Percentiles rank a stretch among this genome's conserved stretches.
Evolutionary conservation across 495 filamentous ascomycete genomes (phyloP).

Genomic region (Aspergillus cavernicola): DNA sequence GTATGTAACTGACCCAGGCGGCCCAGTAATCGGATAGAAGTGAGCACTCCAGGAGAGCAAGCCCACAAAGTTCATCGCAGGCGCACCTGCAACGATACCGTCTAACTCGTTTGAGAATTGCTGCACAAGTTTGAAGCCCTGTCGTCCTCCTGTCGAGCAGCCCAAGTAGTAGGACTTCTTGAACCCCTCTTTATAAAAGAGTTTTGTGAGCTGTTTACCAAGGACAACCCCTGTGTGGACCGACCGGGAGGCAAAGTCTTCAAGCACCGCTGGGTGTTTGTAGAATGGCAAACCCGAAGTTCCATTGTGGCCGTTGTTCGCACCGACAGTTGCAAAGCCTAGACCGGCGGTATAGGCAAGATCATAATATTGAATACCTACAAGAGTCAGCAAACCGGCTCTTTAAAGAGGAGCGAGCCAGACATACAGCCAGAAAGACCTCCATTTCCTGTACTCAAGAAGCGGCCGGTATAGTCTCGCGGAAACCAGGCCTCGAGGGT

Average conservation of each 20-base stretch:
- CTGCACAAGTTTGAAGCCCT: conserved; percentile 50
- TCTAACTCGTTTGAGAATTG: conserved; percentile 57
- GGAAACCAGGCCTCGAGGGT: conserved; percentile 60
- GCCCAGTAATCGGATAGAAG: conserved; percentile 50
- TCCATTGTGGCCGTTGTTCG: conserved; percentile 58
- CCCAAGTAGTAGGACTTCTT: conserved; percentile 53
- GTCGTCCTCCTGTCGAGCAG: conserved; percentile 53
- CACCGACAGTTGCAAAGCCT: conserved; percentile 54
- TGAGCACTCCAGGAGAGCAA: conserved; percentile 51
- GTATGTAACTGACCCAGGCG: conserved; percentile 42
- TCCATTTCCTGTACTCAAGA: conserved; percentile 55
- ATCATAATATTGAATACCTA: conserved; percentile 47
- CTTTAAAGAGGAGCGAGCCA: neutral
- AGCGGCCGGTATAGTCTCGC: conserved; percentile 45
- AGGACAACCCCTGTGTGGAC: conserved; percentile 51
- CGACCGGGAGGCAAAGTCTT: conserved; percentile 47
- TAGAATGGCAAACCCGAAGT: conserved; percentile 49
- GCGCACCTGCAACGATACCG: conserved; percentile 61
- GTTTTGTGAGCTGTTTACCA: conserved; percentile 45
- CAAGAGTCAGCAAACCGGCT: neutral
- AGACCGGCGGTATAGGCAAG: conserved; percentile 39
- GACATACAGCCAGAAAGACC: conserved; percentile 52
- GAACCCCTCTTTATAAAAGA: conserved; percentile 44
- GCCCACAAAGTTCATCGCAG: conserved; percentile 47
- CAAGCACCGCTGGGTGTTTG: conserved; percentile 46